phyloP scores from a whole-genome alignment of 176 grass and related monocot genomes.

The Themeda triandra region DNA sequence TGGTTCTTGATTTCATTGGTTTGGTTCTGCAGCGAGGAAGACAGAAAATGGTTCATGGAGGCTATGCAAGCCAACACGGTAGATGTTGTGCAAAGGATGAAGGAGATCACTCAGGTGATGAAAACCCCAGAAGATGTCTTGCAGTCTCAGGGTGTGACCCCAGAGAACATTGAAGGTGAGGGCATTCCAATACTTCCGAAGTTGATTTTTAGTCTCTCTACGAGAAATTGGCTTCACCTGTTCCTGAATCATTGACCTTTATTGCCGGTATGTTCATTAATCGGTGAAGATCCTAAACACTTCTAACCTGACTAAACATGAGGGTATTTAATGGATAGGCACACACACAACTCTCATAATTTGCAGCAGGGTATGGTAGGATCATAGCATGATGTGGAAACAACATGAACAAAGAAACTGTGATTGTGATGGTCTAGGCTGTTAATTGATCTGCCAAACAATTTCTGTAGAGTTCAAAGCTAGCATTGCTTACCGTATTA shows the following conservation, averaged over 20 bases:
- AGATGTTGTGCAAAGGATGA: conserved; percentile 81
- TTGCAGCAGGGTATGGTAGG: neutral
- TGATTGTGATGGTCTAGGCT: no score
- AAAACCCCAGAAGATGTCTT: conserved; percentile 80
- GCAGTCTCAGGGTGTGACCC: conserved; percentile 62
- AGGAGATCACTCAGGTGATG: conserved; percentile 93
- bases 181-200: neutral
- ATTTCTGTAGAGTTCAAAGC: neutral
- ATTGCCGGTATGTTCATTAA: neutral
- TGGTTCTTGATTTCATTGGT: neutral
- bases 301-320: neutral
- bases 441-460: neutral
- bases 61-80: conserved; percentile 80
- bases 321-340: neutral
- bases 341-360: neutral
- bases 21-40: conserved; percentile 56
- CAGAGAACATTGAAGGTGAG: conserved; percentile 69
- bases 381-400: neutral
- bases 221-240: neutral
- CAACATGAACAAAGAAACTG: neutral
- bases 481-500: neutral
- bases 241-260: neutral
- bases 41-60: conserved; percentile 91
- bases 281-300: neutral
- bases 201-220: neutral